These are phyloP conservation scores for Cadophora luteo-olivacea DNA, from an alignment of 2,329 filamentous ascomycete genomes.

Conservation along the genomic window DNA sequence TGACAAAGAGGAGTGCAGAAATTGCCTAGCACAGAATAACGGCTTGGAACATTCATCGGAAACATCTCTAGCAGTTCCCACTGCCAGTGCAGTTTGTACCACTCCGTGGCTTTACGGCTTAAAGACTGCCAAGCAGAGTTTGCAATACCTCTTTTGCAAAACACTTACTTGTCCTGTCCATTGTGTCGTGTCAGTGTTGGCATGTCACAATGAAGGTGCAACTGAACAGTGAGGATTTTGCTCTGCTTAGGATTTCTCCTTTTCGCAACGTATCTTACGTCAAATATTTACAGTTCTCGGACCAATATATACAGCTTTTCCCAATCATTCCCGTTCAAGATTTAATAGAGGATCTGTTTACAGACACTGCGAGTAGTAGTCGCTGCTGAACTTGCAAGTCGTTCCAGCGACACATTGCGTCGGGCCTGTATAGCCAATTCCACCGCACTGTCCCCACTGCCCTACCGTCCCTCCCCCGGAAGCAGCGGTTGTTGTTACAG, in stretches of 20 bases:
- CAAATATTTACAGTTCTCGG: neutral
- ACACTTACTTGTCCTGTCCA: too few relatives aligned
- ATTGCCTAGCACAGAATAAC: neutral
- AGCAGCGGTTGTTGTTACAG: neutral
- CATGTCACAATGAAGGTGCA: too few relatives aligned
- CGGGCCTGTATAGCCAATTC: constrained; percentile 22
- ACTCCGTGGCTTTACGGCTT: neutral
- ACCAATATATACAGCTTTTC: neutral
- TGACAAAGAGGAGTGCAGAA: neutral
- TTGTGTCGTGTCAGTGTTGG: neutral
- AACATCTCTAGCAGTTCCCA: neutral
- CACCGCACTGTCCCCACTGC: constrained; percentile 30
- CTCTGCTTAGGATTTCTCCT: too few relatives aligned
- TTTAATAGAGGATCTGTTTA: neutral
- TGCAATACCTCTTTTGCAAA: neutral
- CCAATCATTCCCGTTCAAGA: neutral
- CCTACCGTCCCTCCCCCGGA: neutral
- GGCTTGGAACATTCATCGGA: neutral
- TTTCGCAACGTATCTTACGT: too few relatives aligned
- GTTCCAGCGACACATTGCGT: constrained; percentile 21
- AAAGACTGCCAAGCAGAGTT: neutral
- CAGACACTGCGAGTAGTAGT: constrained; percentile 31
- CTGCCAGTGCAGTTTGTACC: neutral
- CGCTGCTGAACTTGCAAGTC: constrained; percentile 19
- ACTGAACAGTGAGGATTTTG: too few relatives aligned